Evolutionary conservation across 768 basidiomycete species (phyloP).

Genomic region (Serendipita indica): DNA sequence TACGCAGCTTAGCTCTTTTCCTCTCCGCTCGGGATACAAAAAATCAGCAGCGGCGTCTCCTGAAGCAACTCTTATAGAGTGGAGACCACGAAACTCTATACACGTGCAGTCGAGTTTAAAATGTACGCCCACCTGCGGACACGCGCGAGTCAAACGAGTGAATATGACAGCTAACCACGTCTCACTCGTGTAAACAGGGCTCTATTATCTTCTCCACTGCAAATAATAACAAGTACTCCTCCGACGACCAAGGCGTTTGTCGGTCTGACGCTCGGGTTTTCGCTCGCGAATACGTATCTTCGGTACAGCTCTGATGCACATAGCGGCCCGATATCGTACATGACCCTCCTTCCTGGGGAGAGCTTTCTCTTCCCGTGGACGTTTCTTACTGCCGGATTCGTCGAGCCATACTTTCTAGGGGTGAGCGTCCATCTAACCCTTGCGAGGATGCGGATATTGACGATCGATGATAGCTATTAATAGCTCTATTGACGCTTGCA

Average conservation of each 20-base stretch:
- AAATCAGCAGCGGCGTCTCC: no score
- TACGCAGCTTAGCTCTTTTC: no score
- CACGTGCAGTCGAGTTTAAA: no score
- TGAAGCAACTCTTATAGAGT: no score
- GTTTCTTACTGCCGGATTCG: constrained; percentile 71
- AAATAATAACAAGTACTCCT: constrained; percentile 55
- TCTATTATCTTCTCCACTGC: constrained; percentile 55
- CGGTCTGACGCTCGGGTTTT: constrained; percentile 38
- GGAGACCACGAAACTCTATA: no score
- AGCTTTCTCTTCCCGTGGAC: constrained; percentile 87
- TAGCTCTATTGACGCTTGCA: constrained; percentile 63
- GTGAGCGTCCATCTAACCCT: constrained; percentile 31
- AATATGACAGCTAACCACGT: constrained; percentile 3
- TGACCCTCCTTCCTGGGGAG: constrained; percentile 68
- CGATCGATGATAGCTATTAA: constrained; percentile 41
- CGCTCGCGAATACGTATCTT: constrained; percentile 47
- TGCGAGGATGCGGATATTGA: not conserved
- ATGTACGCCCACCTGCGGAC: not conserved
- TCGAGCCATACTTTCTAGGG: constrained; percentile 74
- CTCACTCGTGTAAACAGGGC: constrained; percentile 37
- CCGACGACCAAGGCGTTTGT: constrained; percentile 65
- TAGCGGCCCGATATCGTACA: constrained; percentile 38
- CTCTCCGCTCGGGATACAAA: no score
- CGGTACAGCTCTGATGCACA: constrained; percentile 34
- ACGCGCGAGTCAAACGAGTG: not conserved